Evolutionary conservation across 768 basidiomycete species (phyloP), one percentile per base, ranked within the genome.

Genomic region (Tylopilus subfusipes): DNA sequence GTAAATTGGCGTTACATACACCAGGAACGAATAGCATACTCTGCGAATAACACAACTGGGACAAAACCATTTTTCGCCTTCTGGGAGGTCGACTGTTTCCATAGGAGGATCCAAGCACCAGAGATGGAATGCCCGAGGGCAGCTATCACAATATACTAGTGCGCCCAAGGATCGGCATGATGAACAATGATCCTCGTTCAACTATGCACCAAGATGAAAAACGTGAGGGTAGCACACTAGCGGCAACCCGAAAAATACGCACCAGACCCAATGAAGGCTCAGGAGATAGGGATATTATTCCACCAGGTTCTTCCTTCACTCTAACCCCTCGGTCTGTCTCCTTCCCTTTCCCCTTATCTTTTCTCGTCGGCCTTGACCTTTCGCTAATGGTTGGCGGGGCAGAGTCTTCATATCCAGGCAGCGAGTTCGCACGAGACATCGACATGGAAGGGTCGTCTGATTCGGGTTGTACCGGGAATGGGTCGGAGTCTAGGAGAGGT

Each of bases 81-180:
- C 89, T 13, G 90, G 88, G 42, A 97, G 83, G 70, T 97, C 93
- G 57, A 88, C 79, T 46, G 84, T 76, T 57, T 94, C 90, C 77
- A 98, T 82, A 21, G 97, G 97, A 50, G 97, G 97, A 70, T 99
- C 90, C 60, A 99, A 80, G 71, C 97, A 99, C 82, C 89, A 86
- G 56, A 98, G 84, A 73, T 99, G 97, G 71, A 97, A 99, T 8
- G 94, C 93, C 59, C 88, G 77, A 33, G 96, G 92, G 69, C 97
- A 99, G 19, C 95, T 94, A 70, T 98, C 97, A 71, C 97, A 99
- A 69, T 97, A 98, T 19, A 99, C 83, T 56, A 98, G 79, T 42
- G 88, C 82, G 45, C 96, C 96, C 60, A 78, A 65, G 24, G 86
- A 90, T 63, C 86, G 84, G 69, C 90, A 93, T 18, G 90, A 82